Evolutionary conservation across 148 eudicot genomes (phyloP), one percentile per base, ranked within the genome.

Genomic region (Heliamphora exappendiculata): DNA sequence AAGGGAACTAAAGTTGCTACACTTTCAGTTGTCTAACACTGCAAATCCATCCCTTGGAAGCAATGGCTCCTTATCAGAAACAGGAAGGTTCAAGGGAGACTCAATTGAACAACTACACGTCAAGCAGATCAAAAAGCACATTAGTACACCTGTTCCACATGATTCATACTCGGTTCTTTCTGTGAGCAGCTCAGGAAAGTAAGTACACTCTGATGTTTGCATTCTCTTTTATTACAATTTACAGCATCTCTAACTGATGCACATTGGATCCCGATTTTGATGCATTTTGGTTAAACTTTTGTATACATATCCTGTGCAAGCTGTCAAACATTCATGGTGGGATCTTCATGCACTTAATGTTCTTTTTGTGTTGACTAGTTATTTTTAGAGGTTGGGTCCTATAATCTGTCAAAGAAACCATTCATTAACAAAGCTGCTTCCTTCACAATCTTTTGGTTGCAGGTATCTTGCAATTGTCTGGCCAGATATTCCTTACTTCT

Each of bases 401-500:
- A 20, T 20, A 13, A 39, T 67, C 29, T 49, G 13, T 11, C 11
- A 7, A 60, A 22, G 62, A 72, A 34, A 64, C 28, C 51, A 22
- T 44, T 45, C 34, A 36, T 10, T 75, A n/a, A 49, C 41, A 14
- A 37, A 50, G 33, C 62, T 67, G 67, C 10, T 59, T 76, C 69
- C 34, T 67, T 54, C 72, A 6, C 29, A 13, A 36, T 55, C 26
- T 22, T 49, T 26, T 34, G 14, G n/a, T 79, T 83, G 88, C 90
- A 94, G 98, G 90, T 94, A 85, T 86, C 83, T 95, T 78, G 87
- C 91, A 67, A 82, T 89, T 83, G 99, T 95, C 57, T 95, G 99
- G 99, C 97, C 99, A 47, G 99, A 95, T 87, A 88, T 95, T 74
- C 97, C 99, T 67, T 95, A 88, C 80, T 95, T 95, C 82, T 91